A percentile compares a stretch with the other conserved stretches of the same genome.
Evolutionary conservation across 805 yeast genomes (phyloP).

Genomic region (Saccharomycopsis sp.): DNA sequence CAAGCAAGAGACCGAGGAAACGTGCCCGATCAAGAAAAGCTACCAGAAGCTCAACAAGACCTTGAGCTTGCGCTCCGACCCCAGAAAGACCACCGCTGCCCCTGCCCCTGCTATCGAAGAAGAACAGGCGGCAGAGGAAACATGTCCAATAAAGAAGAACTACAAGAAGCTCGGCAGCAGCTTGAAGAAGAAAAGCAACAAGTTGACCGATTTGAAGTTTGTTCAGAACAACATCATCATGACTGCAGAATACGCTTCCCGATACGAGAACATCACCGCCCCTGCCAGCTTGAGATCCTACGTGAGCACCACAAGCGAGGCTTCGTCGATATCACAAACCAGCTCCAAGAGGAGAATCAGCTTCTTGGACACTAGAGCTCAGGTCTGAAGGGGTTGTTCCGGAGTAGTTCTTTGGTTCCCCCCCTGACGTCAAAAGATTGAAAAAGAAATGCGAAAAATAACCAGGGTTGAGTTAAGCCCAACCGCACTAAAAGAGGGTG

Average conservation of each 20-base stretch:
- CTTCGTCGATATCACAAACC: not conserved
- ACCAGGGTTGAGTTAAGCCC: too few species aligned
- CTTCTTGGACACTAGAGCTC: not conserved
- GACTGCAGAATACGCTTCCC: not conserved
- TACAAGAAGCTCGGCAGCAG: not conserved
- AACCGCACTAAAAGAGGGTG: too few species aligned
- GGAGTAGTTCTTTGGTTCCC: too few species aligned
- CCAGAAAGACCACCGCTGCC: not conserved
- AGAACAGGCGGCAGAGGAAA: not conserved
- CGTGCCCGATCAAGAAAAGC: not conserved
- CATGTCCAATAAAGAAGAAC: too few species aligned
- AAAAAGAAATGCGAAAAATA: too few species aligned
- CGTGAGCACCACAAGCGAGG: not conserved
- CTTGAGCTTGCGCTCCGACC: not conserved
- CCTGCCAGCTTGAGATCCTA: not conserved
- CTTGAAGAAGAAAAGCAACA: slow-evolving; percentile 3
- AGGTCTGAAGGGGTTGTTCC: not conserved
- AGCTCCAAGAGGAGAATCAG: not conserved
- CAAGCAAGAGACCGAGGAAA: not conserved
- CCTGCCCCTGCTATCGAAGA: not conserved
- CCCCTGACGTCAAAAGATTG: too few species aligned
- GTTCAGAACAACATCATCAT: slow-evolving; percentile 3
- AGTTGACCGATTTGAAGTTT: not conserved
- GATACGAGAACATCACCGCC: not conserved
- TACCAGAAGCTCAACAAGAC: not conserved